Evolutionary conservation across 2,329 filamentous ascomycete species (phyloP).

Genomic region (Sphaerulina vaccinii): DNA sequence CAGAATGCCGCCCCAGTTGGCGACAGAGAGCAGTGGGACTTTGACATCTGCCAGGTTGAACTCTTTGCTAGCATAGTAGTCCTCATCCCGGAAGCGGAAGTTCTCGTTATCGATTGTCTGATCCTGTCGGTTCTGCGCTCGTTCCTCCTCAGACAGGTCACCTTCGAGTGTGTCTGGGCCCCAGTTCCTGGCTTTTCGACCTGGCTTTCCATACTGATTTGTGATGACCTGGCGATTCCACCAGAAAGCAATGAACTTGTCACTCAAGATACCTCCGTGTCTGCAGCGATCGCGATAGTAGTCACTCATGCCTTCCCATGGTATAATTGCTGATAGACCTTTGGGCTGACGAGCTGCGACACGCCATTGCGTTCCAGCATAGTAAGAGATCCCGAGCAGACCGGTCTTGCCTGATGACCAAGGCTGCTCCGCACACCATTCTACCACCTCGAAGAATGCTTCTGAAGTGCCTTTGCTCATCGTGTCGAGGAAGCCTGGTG

Average conservation of each 20-base stretch:
- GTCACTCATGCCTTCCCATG: conserved; percentile 50
- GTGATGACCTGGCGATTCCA: conserved; percentile 65
- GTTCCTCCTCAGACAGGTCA: conserved; percentile 54
- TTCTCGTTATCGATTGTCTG: conserved; percentile 46
- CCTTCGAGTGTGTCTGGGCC: conserved; percentile 58
- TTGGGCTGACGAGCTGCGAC: conserved; percentile 46
- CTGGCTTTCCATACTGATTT: conserved; percentile 64
- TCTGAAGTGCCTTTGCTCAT: conserved; percentile 49
- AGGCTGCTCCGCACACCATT: conserved; percentile 41
- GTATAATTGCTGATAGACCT: conserved; percentile 46
- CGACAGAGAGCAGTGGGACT: conserved; percentile 65
- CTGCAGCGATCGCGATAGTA: conserved; percentile 50
- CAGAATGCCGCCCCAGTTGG: conserved; percentile 69
- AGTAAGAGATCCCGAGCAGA: conserved; percentile 47
- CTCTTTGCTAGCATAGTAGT: conserved; percentile 65
- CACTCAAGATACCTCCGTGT: conserved; percentile 43
- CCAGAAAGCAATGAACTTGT: conserved; percentile 59
- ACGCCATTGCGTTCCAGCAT: conserved; percentile 45
- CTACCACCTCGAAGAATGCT: conserved; percentile 49
- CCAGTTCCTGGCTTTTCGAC: conserved; percentile 51
- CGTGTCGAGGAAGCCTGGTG: conserved; percentile 44
- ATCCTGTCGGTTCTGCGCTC: conserved; percentile 47
- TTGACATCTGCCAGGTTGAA: conserved; percentile 65
- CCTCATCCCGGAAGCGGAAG: conserved; percentile 60
- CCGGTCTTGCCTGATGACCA: conserved; percentile 50